phyloP scores from a whole-genome alignment of 106 monocot species.

The Dioscorea dumetorum region DNA sequence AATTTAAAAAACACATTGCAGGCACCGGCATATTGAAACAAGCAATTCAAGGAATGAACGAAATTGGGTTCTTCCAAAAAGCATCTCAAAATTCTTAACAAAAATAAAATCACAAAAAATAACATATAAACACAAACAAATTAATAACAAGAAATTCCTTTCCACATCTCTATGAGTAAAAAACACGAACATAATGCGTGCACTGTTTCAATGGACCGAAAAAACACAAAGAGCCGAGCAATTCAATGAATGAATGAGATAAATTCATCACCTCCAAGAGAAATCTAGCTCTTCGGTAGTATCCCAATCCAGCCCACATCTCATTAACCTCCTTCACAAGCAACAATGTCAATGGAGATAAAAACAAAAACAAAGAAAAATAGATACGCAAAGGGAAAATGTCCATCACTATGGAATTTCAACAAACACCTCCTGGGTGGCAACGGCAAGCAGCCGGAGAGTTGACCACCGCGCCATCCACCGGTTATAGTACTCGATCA shows the following conservation, averaged over 20 bases:
- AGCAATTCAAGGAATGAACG: too few relatives aligned
- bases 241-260: background rate
- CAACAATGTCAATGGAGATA: background rate
- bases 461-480: slow-evolving; percentile 95
- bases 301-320: slow-evolving; percentile 96
- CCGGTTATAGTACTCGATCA: slow-evolving; percentile 62
- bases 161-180: background rate
- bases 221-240: too few relatives aligned
- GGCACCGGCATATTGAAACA: background rate
- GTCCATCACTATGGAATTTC: too few relatives aligned
- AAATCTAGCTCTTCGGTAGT: slow-evolving; percentile 83
- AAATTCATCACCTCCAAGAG: slow-evolving; percentile 61
- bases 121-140: background rate
- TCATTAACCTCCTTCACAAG: slow-evolving; percentile 85
- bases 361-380: too few relatives aligned
- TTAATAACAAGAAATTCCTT: too few relatives aligned
- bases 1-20: slow-evolving; percentile 1
- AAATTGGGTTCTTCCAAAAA: too few relatives aligned
- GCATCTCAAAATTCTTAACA: background rate
- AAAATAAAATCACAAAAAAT: background rate
- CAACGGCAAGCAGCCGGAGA: slow-evolving; percentile 47
- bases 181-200: background rate
- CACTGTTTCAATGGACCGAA: background rate
- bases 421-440: slow-evolving; percentile 50
- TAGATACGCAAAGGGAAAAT: too few relatives aligned